Evolutionary conservation across 129 eudicot species (phyloP), one percentile per base, ranked within the genome.

Genomic region (Erigeron canadensis): DNA sequence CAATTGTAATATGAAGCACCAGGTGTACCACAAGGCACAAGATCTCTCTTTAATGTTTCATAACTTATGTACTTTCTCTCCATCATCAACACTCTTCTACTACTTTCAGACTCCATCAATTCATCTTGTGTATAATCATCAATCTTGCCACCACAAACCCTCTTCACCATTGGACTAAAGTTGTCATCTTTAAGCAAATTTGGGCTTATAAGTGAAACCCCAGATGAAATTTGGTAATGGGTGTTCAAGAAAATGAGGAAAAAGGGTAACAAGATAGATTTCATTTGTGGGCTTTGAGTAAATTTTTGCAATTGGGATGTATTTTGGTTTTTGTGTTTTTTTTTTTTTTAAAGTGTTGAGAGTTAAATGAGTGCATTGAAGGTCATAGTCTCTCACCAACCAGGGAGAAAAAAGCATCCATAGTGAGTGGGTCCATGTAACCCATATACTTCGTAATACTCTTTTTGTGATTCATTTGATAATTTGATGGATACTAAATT

Each of bases 1-100:
- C 97, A 91, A 15, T 88, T 88, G 60, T 91, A 91, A 51, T 91
- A 91, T 0, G 97, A 91, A 84, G 97, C 86, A 7, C 97, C 97
- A 38, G 97, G 96, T 19, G 84, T 86, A 28, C 82, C 86, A 80
- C 94, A 88, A 4, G 97, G 97, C 19, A 88, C 96, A 56, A 82
- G 70, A 76, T 87, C 95, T 72, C 98, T 89, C 75, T 67, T 86
- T 79, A 92, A 74, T 7, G 95, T 83, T 62, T 87, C 96, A 68
- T 89, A 92, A 8, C 98, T 87, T 34, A 89, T 93, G 21, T 81
- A 89, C 60, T 69, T 87, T 46, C 61, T 85, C 64, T 37, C 72
- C 85, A 87, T 72, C 71, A 82, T 3, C 81, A 88, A 74, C 13
- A 83, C 75, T 75, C 91, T 80, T 22, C 88, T 83, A 43, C 76